Percentiles rank a stretch among this genome's conserved stretches.
phyloP scores from a whole-genome alignment of 441 rosid species.

The Daphne laureola region DNA sequence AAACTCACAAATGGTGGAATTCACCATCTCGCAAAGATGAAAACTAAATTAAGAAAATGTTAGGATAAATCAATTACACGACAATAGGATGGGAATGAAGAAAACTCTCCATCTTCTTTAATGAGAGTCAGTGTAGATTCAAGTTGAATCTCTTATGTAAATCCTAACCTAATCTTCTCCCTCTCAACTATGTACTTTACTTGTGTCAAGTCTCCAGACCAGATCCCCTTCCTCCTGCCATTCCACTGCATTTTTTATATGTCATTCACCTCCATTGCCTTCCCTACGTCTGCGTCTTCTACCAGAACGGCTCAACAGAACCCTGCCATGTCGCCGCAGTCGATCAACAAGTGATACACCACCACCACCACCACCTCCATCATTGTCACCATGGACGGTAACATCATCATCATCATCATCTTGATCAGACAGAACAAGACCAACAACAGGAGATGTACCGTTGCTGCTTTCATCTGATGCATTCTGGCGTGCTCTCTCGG shows the following conservation, averaged over 20 bases:
- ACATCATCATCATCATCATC: constrained; percentile 32
- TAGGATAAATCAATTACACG: constrained; percentile 18
- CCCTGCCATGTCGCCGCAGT: constrained; percentile 51
- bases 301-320: constrained; percentile 54
- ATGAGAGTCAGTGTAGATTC: constrained; percentile 16
- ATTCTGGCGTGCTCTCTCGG: constrained; percentile 20
- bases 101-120: constrained; percentile 9
- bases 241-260: constrained; percentile 5
- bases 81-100: constrained; percentile 11
- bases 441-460: constrained; percentile 22
- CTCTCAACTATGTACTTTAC: constrained; percentile 23
- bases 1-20: constrained; percentile 14
- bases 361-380: constrained; percentile 24
- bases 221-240: constrained; percentile 5
- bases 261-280: constrained; percentile 26
- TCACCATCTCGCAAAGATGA: constrained; percentile 8
- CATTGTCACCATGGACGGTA: constrained; percentile 15
- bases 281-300: constrained; percentile 76
- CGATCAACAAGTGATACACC: constrained; percentile 51
- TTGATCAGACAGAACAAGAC: constrained; percentile 33
- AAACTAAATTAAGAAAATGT: constrained; percentile 14
- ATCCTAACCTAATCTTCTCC: constrained; percentile 10
- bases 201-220: constrained; percentile 6
- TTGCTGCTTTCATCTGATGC: constrained; percentile 25
- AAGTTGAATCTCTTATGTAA: constrained; percentile 16